phyloP scores from a whole-genome alignment of 148 eudicot genomes.

The Camellia granthamiana region DNA sequence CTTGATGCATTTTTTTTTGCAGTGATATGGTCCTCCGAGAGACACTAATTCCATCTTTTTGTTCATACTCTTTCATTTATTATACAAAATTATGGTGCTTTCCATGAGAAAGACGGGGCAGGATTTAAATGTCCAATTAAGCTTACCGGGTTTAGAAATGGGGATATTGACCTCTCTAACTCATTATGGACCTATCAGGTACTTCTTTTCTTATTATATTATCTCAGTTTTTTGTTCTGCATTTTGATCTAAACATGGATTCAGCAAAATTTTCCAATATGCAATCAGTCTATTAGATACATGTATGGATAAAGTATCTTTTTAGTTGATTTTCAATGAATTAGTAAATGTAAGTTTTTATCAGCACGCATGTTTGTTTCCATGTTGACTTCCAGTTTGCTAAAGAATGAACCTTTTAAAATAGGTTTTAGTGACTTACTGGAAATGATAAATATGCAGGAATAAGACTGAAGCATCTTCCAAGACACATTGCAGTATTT shows the following conservation, averaged over 20 bases:
- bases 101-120: constrained; percentile 90
- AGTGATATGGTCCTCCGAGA: not conserved
- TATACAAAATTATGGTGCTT: constrained; percentile 88
- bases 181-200: constrained; percentile 89
- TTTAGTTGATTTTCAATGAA: not conserved
- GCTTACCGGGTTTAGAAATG: constrained; percentile 60
- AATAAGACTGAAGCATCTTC: not conserved
- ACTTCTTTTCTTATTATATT: constrained; percentile 5
- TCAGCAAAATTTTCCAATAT: not conserved
- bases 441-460: not conserved
- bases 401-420: not conserved
- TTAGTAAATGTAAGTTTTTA: not conserved
- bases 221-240: not conserved
- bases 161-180: constrained; percentile 62
- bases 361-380: not conserved
- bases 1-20: not conserved
- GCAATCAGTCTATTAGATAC: constrained; percentile 2
- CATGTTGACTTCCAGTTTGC: not conserved
- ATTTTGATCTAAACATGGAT: constrained; percentile 11
- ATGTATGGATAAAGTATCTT: too few relatives aligned
- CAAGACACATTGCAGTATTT: not conserved
- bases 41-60: not conserved
- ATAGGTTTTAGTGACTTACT: not conserved
- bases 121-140: constrained; percentile 80
- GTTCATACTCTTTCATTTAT: constrained; percentile 12